Conservation (phyloP, 768 basidiomycete species). For the Leccinum disarticulatum region DNA sequence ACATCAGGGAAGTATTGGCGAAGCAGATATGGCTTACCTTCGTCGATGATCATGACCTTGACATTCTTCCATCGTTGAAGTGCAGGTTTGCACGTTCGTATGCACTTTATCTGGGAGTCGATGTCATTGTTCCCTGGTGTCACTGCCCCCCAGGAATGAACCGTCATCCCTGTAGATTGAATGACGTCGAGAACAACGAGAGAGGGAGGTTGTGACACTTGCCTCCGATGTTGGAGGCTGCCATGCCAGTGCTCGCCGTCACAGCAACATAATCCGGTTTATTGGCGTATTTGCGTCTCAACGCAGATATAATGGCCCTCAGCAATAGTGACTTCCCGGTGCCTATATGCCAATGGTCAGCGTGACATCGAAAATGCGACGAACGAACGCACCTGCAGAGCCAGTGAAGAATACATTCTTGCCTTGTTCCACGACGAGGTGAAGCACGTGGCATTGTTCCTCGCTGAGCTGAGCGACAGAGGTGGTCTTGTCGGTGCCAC, state of each 20-base stretch:
- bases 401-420: slow-evolving; percentile 70
- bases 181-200: not conserved
- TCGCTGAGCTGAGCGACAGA: slow-evolving; percentile 45
- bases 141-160: slow-evolving; percentile 63
- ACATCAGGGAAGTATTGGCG: not conserved
- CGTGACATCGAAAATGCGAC: not conserved
- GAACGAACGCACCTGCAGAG: slow-evolving; percentile 48
- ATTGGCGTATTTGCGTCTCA: slow-evolving; percentile 39
- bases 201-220: not conserved
- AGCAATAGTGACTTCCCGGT: slow-evolving; percentile 66
- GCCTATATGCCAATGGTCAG: slow-evolving; percentile 35
- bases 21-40: slow-evolving; percentile 40
- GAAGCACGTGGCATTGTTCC: slow-evolving; percentile 53
- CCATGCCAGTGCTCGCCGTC: slow-evolving; percentile 45
- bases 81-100: slow-evolving; percentile 54
- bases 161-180: slow-evolving; percentile 45
- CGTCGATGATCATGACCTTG: slow-evolving; percentile 63
- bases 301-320: slow-evolving; percentile 52
- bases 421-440: slow-evolving; percentile 53
- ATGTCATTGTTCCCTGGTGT: slow-evolving; percentile 44
- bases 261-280: slow-evolving; percentile 40
- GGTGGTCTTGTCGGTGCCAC: slow-evolving; percentile 30
- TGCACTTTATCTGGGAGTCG: slow-evolving; percentile 47
- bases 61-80: slow-evolving; percentile 56
- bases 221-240: slow-evolving; percentile 52